Evolutionary conservation across 306 rosid genomes (phyloP).

Genomic region (Castanea mollissima): DNA sequence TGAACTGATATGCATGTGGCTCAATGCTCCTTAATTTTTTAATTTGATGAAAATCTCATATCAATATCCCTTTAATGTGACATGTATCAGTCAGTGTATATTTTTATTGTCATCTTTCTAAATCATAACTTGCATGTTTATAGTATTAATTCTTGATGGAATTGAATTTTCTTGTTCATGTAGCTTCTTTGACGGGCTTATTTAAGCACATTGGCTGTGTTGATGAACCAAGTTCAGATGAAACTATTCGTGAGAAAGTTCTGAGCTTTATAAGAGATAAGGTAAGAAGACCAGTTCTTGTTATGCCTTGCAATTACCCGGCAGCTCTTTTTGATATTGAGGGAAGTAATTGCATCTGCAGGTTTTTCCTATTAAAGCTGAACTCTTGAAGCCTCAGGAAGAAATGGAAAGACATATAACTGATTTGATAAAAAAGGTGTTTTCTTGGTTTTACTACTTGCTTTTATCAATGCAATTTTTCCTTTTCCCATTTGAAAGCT

Average conservation of each 20-base stretch:
- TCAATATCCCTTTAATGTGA: neutral
- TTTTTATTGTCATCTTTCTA: neutral
- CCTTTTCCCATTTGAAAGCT: neutral
- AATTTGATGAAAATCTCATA: neutral
- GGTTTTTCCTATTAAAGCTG: slow-evolving; percentile 89
- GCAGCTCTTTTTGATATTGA: slow-evolving; percentile 4
- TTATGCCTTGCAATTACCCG: slow-evolving; percentile 8
- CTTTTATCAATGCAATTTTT: slow-evolving; percentile 7
- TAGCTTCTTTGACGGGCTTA: slow-evolving; percentile 90
- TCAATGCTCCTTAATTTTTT: neutral
- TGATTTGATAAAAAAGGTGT: slow-evolving; percentile 85
- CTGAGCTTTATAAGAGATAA: slow-evolving; percentile 85
- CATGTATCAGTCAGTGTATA: neutral
- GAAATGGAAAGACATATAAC: slow-evolving; percentile 99
- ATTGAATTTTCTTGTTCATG: slow-evolving; percentile 33
- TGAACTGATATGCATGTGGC: neutral
- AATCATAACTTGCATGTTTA: neutral
- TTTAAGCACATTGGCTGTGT: slow-evolving; percentile 86
- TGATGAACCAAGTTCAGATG: slow-evolving; percentile 77
- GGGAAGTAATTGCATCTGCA: slow-evolving; percentile 30
- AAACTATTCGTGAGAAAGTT: slow-evolving; percentile 80
- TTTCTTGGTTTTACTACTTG: slow-evolving; percentile 15
- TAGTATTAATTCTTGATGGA: neutral
- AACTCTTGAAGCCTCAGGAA: slow-evolving; percentile 87
- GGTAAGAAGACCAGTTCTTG: slow-evolving; percentile 38